Evolutionary conservation across 768 basidiomycete species (phyloP).

Genomic region (Lentinula lateritia): DNA sequence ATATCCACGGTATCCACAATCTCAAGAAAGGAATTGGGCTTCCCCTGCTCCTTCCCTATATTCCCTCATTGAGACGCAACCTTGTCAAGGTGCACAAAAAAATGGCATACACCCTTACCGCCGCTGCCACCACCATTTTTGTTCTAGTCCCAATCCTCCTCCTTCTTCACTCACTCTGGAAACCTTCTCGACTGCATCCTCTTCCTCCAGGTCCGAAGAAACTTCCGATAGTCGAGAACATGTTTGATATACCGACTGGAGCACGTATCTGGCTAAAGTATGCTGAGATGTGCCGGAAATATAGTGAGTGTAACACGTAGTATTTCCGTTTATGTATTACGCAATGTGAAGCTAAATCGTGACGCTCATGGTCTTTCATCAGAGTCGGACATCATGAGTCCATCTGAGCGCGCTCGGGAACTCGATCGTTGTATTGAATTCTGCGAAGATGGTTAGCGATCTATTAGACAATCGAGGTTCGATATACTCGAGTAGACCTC

Average conservation of each 20-base stretch:
- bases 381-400: conserved; percentile 22
- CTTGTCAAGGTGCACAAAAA: too few species aligned
- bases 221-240: conserved; percentile 13
- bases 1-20: too few species aligned
- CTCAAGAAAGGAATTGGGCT: too few species aligned
- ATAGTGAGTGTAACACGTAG: conserved; percentile 4
- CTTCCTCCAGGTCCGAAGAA: conserved; percentile 12
- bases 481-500: conserved; percentile 25
- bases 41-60: too few species aligned
- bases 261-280: conserved; percentile 15
- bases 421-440: conserved; percentile 27
- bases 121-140: background rate
- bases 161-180: background rate
- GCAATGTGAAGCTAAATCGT: background rate
- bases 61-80: too few species aligned
- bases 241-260: conserved; percentile 12
- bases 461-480: conserved; percentile 27
- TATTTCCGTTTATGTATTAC: background rate
- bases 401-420: conserved; percentile 18
- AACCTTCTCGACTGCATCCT: conserved; percentile 1
- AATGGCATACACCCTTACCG: too few species aligned
- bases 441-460: conserved; percentile 24
- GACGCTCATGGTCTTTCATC: background rate
- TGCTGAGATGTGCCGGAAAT: conserved; percentile 13
- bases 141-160: background rate